Conservation (phyloP, 139 green algal genomes). For the Coccomyxa sp. region DNA sequence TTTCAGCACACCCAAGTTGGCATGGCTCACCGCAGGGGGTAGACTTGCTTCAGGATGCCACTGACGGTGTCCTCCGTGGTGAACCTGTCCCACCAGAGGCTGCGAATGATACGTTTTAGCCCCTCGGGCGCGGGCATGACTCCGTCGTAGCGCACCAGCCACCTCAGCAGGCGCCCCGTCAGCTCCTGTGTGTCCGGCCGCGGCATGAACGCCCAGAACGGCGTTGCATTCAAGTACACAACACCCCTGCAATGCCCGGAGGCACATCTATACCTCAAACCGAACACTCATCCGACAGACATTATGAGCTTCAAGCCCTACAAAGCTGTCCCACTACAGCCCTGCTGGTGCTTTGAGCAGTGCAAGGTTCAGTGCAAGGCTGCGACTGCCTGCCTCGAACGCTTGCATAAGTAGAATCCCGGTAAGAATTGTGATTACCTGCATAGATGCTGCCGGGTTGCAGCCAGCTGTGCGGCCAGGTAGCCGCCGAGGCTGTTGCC, state of each 20-base stretch:
- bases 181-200: not conserved
- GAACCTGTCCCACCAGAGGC: constrained; percentile 10
- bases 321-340: not conserved
- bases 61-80: constrained; percentile 1
- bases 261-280: not conserved
- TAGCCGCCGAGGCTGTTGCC: constrained; percentile 23
- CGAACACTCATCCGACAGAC: no score
- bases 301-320: not conserved
- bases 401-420: not conserved
- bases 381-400: no score
- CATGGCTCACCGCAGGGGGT: not conserved
- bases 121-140: constrained; percentile 13
- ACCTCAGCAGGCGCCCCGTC: not conserved
- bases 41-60: constrained; percentile 10
- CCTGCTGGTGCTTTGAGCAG: no score
- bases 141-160: constrained; percentile 14
- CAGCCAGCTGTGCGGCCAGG: constrained; percentile 13
- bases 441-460: not conserved
- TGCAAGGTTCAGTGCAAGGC: no score
- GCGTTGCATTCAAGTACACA: constrained; percentile 21
- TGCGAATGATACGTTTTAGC: constrained; percentile 3
- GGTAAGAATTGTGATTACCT: not conserved
- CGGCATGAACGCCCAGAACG: constrained; percentile 23
- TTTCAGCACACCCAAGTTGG: no score
- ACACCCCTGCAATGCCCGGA: constrained; percentile 12